These are phyloP conservation scores for Suhomyces panamericanus DNA, from an alignment of 1,139 yeast species.

Conservation along the genomic window DNA sequence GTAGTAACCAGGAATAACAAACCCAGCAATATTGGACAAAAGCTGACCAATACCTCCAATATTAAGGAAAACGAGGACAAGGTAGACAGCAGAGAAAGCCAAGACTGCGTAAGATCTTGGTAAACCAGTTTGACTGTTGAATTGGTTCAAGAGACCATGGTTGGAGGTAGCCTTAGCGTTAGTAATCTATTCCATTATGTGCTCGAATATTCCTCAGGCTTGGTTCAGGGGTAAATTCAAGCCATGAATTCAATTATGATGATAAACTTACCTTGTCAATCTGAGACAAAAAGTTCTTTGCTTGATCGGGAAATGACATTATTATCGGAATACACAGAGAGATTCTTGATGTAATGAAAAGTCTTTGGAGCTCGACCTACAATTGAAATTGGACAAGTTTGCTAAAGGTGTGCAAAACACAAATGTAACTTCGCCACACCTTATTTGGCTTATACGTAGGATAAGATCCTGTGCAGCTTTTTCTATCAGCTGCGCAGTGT, in stretches of 20 bases:
- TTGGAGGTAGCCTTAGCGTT: conserved; percentile 37
- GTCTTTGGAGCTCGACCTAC: neutral
- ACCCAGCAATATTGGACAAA: conserved; percentile 88
- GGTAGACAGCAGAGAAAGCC: conserved; percentile 63
- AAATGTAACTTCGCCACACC: neutral
- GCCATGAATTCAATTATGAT: neutral
- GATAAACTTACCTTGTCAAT: conserved; percentile 31
- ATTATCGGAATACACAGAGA: neutral
- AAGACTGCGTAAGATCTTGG: conserved; percentile 88
- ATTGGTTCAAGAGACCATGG: conserved; percentile 47
- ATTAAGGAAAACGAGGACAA: conserved; percentile 79
- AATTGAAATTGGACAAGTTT: conserved; percentile 8
- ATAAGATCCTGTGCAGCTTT: too few relatives aligned
- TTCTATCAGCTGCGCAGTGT: too few relatives aligned
- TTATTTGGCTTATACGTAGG: neutral
- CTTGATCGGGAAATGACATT: conserved; percentile 32
- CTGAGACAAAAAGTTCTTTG: conserved; percentile 27
- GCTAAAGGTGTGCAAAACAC: conserved; percentile 12
- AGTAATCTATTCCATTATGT: conserved; percentile 1
- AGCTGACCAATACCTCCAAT: conserved; percentile 93
- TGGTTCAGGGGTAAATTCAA: neutral
- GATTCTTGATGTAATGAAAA: neutral
- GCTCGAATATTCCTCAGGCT: neutral
- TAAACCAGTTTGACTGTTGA: conserved; percentile 67
- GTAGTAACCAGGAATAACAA: conserved; percentile 85